phyloP scores from a whole-genome alignment of 305 asterid genomes.

The Petunia hybrid region DNA sequence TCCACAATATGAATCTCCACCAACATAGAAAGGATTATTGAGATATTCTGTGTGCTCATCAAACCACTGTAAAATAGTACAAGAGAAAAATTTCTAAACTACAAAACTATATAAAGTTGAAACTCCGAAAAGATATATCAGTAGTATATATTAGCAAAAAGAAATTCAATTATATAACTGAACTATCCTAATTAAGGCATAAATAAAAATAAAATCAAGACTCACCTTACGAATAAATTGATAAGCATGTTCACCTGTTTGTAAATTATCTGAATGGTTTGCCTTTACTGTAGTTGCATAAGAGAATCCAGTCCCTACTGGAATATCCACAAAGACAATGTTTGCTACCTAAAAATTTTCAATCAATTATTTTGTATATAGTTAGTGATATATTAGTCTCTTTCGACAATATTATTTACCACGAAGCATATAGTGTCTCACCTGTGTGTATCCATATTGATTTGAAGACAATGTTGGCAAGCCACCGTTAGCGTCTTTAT shows the following conservation, averaged over 20 bases:
- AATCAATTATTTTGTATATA: too few relatives aligned
- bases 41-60: conserved; percentile 45
- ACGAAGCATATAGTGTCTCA: not conserved
- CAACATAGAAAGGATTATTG: conserved; percentile 48
- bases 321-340: conserved; percentile 58
- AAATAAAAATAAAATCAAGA: not conserved
- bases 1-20: conserved; percentile 55
- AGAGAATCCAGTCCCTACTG: conserved; percentile 64
- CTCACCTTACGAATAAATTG: conserved; percentile 50
- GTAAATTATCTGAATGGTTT: conserved; percentile 42
- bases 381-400: too few relatives aligned
- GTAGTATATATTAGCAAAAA: not conserved
- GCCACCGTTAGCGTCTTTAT: conserved; percentile 47
- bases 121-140: not conserved
- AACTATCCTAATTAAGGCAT: not conserved
- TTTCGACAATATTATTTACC: too few relatives aligned
- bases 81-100: not conserved
- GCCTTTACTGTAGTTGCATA: conserved; percentile 43
- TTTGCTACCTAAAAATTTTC: conserved; percentile 31
- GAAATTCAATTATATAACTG: not conserved
- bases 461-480: conserved; percentile 31
- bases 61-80: conserved; percentile 53
- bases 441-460: conserved; percentile 36
- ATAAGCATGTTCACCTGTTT: conserved; percentile 35
- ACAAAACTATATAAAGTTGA: too few relatives aligned